Evolutionary conservation across 1,139 yeast genomes (phyloP), one percentile per base, ranked within the genome.

Genomic region (Suhomyces taliae): DNA sequence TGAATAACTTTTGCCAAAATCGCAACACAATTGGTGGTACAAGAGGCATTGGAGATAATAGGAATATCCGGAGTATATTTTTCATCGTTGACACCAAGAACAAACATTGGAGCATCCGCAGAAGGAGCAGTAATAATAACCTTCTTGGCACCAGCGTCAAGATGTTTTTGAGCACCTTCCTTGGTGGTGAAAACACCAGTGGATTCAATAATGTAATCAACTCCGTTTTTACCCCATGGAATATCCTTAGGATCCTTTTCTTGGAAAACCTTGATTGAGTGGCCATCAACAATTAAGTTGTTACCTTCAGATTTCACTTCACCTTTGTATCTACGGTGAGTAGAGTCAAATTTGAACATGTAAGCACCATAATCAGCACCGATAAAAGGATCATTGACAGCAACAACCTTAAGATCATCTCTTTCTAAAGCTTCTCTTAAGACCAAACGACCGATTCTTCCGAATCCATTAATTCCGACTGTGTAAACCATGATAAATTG

Each of bases 281-380:
- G 44, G 36, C 61, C 61, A 52, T 54, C 56, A 38, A 58, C 53
- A 41, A 57, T 46, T 48, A 58, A 48, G 51, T 48, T 48, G 48
- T 53, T 55, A 40, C 51, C 58, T 49, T 55, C 52, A 37, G 53
- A 47, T 35, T 44, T 43, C 32, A 58, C 61, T 40, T 55, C 56
- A 39, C 61, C 60, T 35, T 51, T 40, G 56, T 43, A 58, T 46
- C 46, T 47, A 44, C 62, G 58, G 57, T 58, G 62, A 47, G 62
- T 58, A 44, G 62, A 58, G 57, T 58, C 62, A 54, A 57, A 58
- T 59, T 58, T 58, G 60, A 58, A 58, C 62, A 58, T 58, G 58
- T 58, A 58, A 19, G 61, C 52, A 35, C 61, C 62, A 53, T 58
- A 58, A 47, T 58, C 62, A 33, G 62, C 53, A 34, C 58, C 56